Percentiles rank a stretch among this genome's conserved stretches.
phyloP scores from a whole-genome alignment of 306 rosid genomes.

The Glycine tomentella region DNA sequence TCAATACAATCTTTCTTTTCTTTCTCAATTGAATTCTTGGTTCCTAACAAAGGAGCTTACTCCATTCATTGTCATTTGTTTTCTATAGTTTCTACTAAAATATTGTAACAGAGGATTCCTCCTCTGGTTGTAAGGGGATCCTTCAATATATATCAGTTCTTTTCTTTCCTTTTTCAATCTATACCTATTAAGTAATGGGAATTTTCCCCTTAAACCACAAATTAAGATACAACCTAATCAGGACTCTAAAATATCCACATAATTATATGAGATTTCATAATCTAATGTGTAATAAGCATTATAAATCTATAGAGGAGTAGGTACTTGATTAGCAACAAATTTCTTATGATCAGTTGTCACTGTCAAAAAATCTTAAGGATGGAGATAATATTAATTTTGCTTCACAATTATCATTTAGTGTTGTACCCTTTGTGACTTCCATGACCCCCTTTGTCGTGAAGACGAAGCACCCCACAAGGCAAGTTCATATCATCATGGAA shows the following conservation, averaged over 20 bases:
- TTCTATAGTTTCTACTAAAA: not conserved
- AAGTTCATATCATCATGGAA: constrained; percentile 88
- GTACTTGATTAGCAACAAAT: constrained; percentile 8
- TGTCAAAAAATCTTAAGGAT: not conserved
- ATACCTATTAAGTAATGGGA: too few species aligned
- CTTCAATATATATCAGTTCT: not conserved
- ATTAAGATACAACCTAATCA: too few species aligned
- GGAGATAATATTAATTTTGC: constrained; percentile 24
- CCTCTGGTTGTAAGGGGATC: not conserved
- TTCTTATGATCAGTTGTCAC: constrained; percentile 28
- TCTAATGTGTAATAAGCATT: constrained; percentile 6
- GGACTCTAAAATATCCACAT: too few species aligned
- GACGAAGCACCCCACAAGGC: constrained; percentile 95
- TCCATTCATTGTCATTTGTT: not conserved
- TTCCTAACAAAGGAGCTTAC: not conserved
- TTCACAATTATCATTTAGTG: constrained; percentile 32
- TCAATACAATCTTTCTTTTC: too few species aligned
- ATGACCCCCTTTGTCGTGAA: constrained; percentile 79
- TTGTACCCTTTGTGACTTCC: constrained; percentile 86
- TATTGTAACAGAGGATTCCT: not conserved
- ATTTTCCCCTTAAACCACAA: too few species aligned
- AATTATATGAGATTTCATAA: too few species aligned
- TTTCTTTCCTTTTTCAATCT: too few species aligned
- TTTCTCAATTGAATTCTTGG: too few species aligned
- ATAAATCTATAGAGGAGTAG: constrained; percentile 26